Evolutionary conservation across 805 yeast genomes (phyloP), one percentile per base, ranked within the genome.

Genomic region (Metschnikowia rubicola): DNA sequence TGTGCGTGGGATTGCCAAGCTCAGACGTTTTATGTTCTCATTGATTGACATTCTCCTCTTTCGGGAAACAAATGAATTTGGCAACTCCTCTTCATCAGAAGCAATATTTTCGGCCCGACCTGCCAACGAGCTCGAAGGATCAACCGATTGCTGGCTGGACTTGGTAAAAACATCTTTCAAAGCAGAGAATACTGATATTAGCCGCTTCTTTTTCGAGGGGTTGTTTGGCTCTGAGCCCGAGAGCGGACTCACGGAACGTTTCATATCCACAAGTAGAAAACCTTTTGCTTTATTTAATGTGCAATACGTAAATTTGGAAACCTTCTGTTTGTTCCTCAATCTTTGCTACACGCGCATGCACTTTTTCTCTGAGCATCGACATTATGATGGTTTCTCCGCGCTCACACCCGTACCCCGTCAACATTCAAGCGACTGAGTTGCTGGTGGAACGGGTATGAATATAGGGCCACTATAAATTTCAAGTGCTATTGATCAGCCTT

Each of bases 171-270:
- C 45, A 31, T 39, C 44, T 15, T 47, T 53, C 28, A 55, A 10
- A 8, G 51, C 53, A 32, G 59, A 52, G 15, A 55, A 44, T 21
- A 54, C 26, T 35, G 48, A 44, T 39, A 40, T 44, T 43, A 41
- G 46, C 26, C 53, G 38, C 47, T 52, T 51, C 36, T 52, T 54
- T 39, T 32, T 42, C 17, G 48, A 44, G 13, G 37, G 43, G 12
- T 28, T 38, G 26, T 43, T 43, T 12, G 47, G 28, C 10, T 30
- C 43, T 28, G 13, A 34, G 30, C 45, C 43, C n/a, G 52, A 37
- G 19, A 48, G 47, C n/a, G 57, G 54, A 34, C 59, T 53, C 19
- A 42, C 50, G 10, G 58, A 46, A 37, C 59, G 53, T 35, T 55
- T 55, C 59, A 55, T 55, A 34, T 26, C 10, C 12, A 13, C 29